Conservation (phyloP, 1,284 basidiomycete genomes). For the Malassezia globosa region DNA sequence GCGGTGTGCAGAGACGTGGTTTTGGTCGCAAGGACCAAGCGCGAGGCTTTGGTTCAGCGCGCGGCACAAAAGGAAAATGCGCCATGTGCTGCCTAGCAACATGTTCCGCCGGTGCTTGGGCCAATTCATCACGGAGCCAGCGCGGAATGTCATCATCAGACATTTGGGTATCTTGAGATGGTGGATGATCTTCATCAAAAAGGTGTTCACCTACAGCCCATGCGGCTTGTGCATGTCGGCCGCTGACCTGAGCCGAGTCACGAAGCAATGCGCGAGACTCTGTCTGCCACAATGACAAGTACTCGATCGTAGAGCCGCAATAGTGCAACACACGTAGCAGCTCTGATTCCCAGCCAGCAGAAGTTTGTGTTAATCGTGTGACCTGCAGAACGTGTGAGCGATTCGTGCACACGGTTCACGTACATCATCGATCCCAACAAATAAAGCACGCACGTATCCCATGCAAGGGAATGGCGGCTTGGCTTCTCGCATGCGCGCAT, state of each 20-base stretch:
- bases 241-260: conserved; percentile 34
- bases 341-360: conserved; percentile 43
- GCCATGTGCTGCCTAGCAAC: conserved; percentile 32
- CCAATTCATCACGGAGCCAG: conserved; percentile 39
- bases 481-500: conserved; percentile 24
- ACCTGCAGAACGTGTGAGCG: conserved; percentile 12
- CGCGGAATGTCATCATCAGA: conserved; percentile 33
- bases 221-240: conserved; percentile 16
- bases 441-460: conserved; percentile 28
- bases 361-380: conserved; percentile 33
- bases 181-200: background rate
- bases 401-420: conserved; percentile 1
- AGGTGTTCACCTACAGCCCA: conserved; percentile 27
- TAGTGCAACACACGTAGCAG: conserved; percentile 38
- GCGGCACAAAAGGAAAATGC: conserved; percentile 22
- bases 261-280: conserved; percentile 38
- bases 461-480: conserved; percentile 33
- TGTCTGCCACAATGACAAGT: conserved; percentile 39
- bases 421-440: conserved; percentile 34
- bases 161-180: conserved; percentile 11
- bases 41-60: background rate
- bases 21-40: conserved; percentile 7
- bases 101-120: conserved; percentile 19
- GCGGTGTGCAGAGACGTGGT: conserved; percentile 24
- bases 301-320: conserved; percentile 28